Base-by-base conservation (phyloP, 75 land plant species). In the Isoetes taiwanensis region DNA sequence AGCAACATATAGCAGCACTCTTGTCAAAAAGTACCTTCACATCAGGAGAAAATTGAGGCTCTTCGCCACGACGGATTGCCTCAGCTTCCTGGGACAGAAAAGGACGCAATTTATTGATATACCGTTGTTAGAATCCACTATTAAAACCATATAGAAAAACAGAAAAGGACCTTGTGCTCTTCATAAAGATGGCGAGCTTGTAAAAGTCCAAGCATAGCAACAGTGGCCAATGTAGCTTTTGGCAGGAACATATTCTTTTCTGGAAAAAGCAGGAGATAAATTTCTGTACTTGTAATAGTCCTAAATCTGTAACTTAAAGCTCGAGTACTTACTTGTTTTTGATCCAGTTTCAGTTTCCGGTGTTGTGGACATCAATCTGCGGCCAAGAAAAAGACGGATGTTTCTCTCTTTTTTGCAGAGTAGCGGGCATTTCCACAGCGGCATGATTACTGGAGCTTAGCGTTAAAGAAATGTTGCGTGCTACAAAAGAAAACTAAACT, bases 201-300 rank as follows among this genome's bases (percentile, higher is more conserved):
- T 55, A 94, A 83, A 41, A 70, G 60, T 20, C 84, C 99, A 59
- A 94, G 81, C 99, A 88, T 94, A 3, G 81, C 67, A 28, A 94
- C 43, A 16, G 90, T 94, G 50, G 90, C 99, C 38, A 78, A 63
- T 2, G 99, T 94, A 3, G 96, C 99, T 33, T 95, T 95, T 40
- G 99, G 83, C 14, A 88, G 56, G 26, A 83, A 52, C 28, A 78
- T 73, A 8, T 33, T 54, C 54, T 69, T 76, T 8, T 78, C 90
- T 78, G 67, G 48, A 48, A 12, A 41, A 3, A 62, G 3, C n/a
- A n/a, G n/a, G n/a, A n/a, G n/a, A n/a, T n/a, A n/a, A n/a, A n/a
- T n/a, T n/a, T n/a, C n/a, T n/a, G n/a, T n/a, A n/a, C n/a, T n/a
- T n/a, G n/a, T n/a, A n/a, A n/a, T n/a, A n/a, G n/a, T n/a, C n/a